A percentile compares a stretch with the other conserved stretches of the same genome.
Evolutionary conservation across 2,329 filamentous ascomycete genomes (phyloP).

Genomic region (Fusarium ramigenum): DNA sequence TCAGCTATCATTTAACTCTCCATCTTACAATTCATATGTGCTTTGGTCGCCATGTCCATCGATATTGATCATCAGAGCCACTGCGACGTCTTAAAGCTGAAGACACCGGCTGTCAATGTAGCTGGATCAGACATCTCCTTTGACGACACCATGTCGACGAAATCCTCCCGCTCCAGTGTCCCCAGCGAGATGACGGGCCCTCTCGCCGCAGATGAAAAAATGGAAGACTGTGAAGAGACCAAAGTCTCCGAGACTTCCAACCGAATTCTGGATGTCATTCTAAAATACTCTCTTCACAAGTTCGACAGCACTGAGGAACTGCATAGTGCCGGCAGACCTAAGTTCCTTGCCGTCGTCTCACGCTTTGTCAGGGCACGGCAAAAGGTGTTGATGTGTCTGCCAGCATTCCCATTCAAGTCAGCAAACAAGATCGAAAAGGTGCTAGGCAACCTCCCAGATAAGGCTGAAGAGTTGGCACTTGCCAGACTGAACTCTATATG

Average conservation of each 20-base stretch:
- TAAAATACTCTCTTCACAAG: constrained; percentile 8
- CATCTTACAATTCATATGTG: background rate
- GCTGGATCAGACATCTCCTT: background rate
- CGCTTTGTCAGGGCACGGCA: background rate
- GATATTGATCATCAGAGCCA: background rate
- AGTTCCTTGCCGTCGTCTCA: background rate
- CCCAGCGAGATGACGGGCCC: background rate
- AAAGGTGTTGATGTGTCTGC: constrained; percentile 36
- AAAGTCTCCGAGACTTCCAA: background rate
- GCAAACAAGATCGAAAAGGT: constrained; percentile 48
- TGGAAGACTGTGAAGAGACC: background rate
- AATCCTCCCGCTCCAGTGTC: background rate
- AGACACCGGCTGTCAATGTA: background rate
- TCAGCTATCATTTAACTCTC: background rate
- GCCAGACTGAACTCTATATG: constrained; percentile 43
- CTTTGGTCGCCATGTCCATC: background rate
- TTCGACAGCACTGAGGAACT: background rate
- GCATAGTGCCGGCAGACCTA: background rate
- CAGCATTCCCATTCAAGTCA: constrained; percentile 47
- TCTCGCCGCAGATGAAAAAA: background rate
- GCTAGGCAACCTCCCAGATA: constrained; percentile 43
- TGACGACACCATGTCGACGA: background rate
- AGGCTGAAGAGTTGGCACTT: constrained; percentile 46
- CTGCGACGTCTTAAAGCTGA: background rate
- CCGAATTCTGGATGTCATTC: background rate